Base-by-base conservation (phyloP, 495 filamentous ascomycete genomes). In the Acidomyces sp. region DNA sequence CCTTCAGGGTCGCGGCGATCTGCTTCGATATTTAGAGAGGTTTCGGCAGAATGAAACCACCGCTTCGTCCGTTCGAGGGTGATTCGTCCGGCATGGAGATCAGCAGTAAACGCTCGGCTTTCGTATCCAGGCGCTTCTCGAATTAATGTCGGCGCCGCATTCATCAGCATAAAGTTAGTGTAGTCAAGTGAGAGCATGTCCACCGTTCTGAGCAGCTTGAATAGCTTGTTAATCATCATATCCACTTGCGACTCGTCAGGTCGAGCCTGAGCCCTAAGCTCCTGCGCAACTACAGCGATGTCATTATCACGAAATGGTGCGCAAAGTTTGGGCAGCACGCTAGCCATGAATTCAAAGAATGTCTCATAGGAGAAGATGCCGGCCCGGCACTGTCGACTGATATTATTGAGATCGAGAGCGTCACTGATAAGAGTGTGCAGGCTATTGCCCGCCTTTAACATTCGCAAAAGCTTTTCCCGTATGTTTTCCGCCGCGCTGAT, bases 131-230 rank as follows among this genome's bases (percentile, higher is more conserved):
- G 64, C 3, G 82, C 82, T 46, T 93, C 78, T 44, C 83, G 72
- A 33, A 94, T 77, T 20, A 97, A 75, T 24, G 74, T 72, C 1
- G 85, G 85, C 0, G 85, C 85, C 0, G 79, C 77, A 23, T 82
- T 64, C 53, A 80, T 79, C 9, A 97, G 70, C 60, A 93, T 73
- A 52, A 90, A 96, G 56, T 97, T 97, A 6, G 86, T 82, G 52
- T 95, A 87, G 55, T 97, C 90, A 39, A 95, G 72, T n/a, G 85
- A 80, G 49, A 97, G 75, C 36, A 87, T 69, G 53, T 97, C 85
- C 37, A 95, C 84, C 26, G 92, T 79, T 38, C 78, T 74, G 54
- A 93, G 80, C 20, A 96, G 64, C 22, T 81, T 77, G 39, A 85
- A 78, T 3, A 95, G 66, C 34, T 86, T 81, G 48, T 83, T 77